Evolutionary conservation across 148 eudicot species (phyloP).

Genomic region (Vaccinium myrtillus): DNA sequence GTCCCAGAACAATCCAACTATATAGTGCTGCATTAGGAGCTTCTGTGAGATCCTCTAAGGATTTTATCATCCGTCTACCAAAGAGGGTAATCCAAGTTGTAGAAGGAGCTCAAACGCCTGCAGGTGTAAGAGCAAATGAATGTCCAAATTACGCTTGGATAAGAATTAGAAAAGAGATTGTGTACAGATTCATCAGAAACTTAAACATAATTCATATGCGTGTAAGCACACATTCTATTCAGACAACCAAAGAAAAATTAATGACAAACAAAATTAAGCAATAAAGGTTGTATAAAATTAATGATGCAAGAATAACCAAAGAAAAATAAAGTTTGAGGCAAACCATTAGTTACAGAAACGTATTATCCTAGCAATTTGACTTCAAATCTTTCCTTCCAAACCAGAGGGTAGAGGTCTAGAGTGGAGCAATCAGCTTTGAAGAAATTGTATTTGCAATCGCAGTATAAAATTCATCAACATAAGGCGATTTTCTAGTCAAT

Average conservation of each 20-base stretch:
- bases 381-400: conserved; percentile 87
- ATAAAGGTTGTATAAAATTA: background rate
- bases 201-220: conserved; percentile 21
- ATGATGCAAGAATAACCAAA: background rate
- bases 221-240: conserved; percentile 64
- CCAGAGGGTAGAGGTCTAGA: conserved; percentile 69
- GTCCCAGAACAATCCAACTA: conserved; percentile 58
- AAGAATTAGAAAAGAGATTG: background rate
- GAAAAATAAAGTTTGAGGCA: background rate
- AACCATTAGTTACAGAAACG: conserved; percentile 84
- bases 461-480: background rate
- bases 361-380: conserved; percentile 61
- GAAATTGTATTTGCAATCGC: background rate
- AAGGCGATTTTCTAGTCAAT: background rate
- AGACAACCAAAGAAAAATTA: conserved; percentile 19
- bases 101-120: conserved; percentile 91
- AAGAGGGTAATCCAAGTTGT: conserved; percentile 53
- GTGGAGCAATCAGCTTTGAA: conserved; percentile 54
- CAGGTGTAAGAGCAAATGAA: conserved; percentile 13
- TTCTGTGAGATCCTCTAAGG: conserved; percentile 73
- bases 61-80: conserved; percentile 60
- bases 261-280: background rate
- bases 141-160: background rate
- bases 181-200: background rate
- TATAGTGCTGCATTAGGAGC: conserved; percentile 66